A percentile compares a stretch with the other conserved stretches of the same genome.
phyloP scores from a whole-genome alignment of 2,329 filamentous ascomycete species.

The Fusarium compactum region DNA sequence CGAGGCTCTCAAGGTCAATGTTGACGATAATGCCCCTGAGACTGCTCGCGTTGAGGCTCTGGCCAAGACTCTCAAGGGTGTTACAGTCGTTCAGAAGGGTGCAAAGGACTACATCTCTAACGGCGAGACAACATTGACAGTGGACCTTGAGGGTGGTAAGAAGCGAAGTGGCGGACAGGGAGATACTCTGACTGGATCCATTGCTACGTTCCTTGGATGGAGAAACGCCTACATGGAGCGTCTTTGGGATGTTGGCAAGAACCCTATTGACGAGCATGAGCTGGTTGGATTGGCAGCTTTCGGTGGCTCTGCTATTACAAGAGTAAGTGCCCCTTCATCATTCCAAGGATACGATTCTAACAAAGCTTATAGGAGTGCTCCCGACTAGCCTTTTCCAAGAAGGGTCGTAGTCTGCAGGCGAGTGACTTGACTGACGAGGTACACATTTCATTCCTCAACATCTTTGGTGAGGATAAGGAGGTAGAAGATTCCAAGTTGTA shows the following conservation, averaged over 20 bases:
- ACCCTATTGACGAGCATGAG: slow-evolving; percentile 63
- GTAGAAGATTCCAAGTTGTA: slow-evolving; percentile 53
- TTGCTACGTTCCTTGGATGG: slow-evolving; percentile 92
- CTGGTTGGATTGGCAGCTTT: slow-evolving; percentile 84
- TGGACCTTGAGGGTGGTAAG: slow-evolving; percentile 81
- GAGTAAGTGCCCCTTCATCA: slow-evolving; percentile 63
- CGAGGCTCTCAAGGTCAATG: slow-evolving; percentile 77
- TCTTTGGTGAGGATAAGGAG: slow-evolving; percentile 75
- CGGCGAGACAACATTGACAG: slow-evolving; percentile 78
- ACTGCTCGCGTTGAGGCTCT: slow-evolving; percentile 71
- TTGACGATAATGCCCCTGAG: slow-evolving; percentile 52
- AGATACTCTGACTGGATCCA: slow-evolving; percentile 89
- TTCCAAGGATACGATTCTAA: slow-evolving; percentile 26
- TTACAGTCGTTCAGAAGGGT: slow-evolving; percentile 94
- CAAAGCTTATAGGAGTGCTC: slow-evolving; percentile 74
- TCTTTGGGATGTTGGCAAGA: slow-evolving; percentile 74
- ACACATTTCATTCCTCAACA: slow-evolving; percentile 79
- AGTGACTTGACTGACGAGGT: slow-evolving; percentile 94
- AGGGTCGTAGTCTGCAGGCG: slow-evolving; percentile 89
- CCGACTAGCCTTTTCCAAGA: slow-evolving; percentile 84
- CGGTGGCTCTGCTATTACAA: slow-evolving; percentile 87
- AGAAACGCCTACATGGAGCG: slow-evolving; percentile 86
- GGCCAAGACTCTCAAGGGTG: slow-evolving; percentile 82
- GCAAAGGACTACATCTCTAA: slow-evolving; percentile 84
- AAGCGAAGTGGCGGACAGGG: slow-evolving; percentile 96